Conservation (phyloP, 2,329 filamentous ascomycete genomes). For the Aspergillus felis region DNA sequence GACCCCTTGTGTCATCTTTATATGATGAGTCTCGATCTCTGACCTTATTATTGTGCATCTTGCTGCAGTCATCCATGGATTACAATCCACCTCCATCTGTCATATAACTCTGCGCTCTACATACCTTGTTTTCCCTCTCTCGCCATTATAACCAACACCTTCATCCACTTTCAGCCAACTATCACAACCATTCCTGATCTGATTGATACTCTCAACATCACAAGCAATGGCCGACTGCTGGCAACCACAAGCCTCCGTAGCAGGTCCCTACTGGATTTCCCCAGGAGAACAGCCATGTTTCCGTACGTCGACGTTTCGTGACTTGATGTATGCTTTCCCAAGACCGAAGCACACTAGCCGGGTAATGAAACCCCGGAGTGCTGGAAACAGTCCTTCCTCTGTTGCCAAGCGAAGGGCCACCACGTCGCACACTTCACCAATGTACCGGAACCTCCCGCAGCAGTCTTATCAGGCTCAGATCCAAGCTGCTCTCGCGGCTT, state of each 20-base stretch:
- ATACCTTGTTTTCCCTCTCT: background rate
- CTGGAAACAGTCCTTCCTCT: slow-evolving; percentile 64
- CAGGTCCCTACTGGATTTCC: slow-evolving; percentile 25
- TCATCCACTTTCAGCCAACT: background rate
- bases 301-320: slow-evolving; percentile 26
- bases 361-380: slow-evolving; percentile 62
- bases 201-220: background rate
- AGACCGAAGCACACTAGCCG: slow-evolving; percentile 48
- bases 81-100: slow-evolving; percentile 14
- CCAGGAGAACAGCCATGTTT: slow-evolving; percentile 19
- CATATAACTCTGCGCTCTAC: slow-evolving; percentile 8
- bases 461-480: slow-evolving; percentile 41
- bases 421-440: slow-evolving; percentile 46
- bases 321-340: slow-evolving; percentile 46
- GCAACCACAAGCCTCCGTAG: slow-evolving; percentile 23
- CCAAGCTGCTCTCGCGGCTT: slow-evolving; percentile 40
- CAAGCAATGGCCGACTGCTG: slow-evolving; percentile 30
- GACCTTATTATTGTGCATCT: slow-evolving; percentile 14
- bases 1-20: slow-evolving; percentile 21
- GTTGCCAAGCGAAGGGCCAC: slow-evolving; percentile 50
- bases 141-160: background rate
- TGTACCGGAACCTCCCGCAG: slow-evolving; percentile 31
- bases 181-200: slow-evolving; percentile 2
- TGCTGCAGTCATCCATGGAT: slow-evolving; percentile 19
- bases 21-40: slow-evolving; percentile 16